Evolutionary conservation across 495 filamentous ascomycete genomes (phyloP), one percentile per base, ranked within the genome.

Genomic region (Apodospora peruviana): DNA sequence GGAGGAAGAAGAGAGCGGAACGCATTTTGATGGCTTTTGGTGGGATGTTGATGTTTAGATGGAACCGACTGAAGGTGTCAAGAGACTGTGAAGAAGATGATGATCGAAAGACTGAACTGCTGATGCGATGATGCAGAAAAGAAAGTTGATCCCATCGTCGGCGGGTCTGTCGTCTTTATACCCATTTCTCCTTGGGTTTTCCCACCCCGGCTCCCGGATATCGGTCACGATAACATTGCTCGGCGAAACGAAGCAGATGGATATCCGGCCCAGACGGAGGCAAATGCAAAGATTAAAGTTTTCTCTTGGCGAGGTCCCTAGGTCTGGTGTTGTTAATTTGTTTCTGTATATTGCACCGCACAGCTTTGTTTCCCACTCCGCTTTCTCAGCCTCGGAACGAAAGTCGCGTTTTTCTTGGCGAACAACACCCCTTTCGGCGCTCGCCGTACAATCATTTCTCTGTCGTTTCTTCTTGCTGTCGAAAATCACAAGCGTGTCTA

Each of bases 1-100:
- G 73, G 36, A 76, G 65, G 51, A 77, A 60, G 60, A 70, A 60
- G 48, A 68, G 36, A 60, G 66, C 52, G 55, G 60, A 68, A 56
- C 71, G 67, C 75, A 77, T 78, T 48, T 53, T 75, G 65, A 57
- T 47, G 43, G 43, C 18, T 57, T 40, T 46, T 42, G 37, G 37
- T 18, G 55, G 27, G 22, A 23, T 47, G 42, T 43, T 23, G 21
- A 41, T 39, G 43, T 29, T 21, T 41, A 25, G 34, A 41, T 35
- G 7, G 35, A 19, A 16, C 39, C 38, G 50, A 55, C 32, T 16
- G 43, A 50, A 32, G 40, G 27, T n/a, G 19, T 20, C 25, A 46
- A 43, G 27, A 36, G 47, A 35, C 19, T 40, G 37, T 23, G 47
- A 25, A 29, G 48, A 16, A 40, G 8, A 18, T 23, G 50, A 47